Base-by-base conservation (phyloP, 1,284 basidiomycete species). In the Agroathelia rolfsii region DNA sequence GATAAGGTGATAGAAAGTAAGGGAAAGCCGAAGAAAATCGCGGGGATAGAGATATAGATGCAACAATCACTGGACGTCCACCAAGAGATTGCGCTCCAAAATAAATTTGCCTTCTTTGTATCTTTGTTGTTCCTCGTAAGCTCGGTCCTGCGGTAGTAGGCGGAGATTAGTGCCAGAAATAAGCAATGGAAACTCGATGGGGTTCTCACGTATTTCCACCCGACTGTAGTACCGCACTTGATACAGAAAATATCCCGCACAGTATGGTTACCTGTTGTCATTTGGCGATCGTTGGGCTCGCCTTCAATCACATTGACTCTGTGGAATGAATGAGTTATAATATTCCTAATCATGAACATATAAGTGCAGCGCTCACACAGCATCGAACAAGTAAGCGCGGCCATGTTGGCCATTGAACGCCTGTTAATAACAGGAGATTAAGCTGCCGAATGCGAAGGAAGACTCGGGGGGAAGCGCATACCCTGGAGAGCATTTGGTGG, bases 81-180 rank as follows among this genome's bases (percentile, higher is more conserved):
- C 66, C 47, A 93, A 78, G 49, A 92, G 68, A 51, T 86, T 86
- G 50, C 87, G 81, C 60, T 98, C 94, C 38, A 98, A 81, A 54
- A 98, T 97, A 56, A 76, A 96, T 64, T 93, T 93, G 55, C 90
- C 90, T 64, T 98, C 94, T 56, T 98, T 98, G 72, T 98, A 98
- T 58, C 87, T 90, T 67, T 98, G 93, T 9, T 75, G 70, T 6
- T 66, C 51, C 50, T 95, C 90, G 53, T 81, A 96, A 5, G 94
- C 94, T 36, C 75, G 74, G 56, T 95, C 93, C 93, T 95, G 50
- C 19, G 30, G 16, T 19, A 32, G 26, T 22, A 34, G 28, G 40
- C 42, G 28, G n/a, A 20, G 24, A 24, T 28, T 18, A 32, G 34
- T 23, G 30, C 19, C 14, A 41, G 29, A 37, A 16, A 38, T 20